These are phyloP conservation scores for Murraya paniculata DNA, from an alignment of 345 rosid genomes.

Conservation along the genomic window DNA sequence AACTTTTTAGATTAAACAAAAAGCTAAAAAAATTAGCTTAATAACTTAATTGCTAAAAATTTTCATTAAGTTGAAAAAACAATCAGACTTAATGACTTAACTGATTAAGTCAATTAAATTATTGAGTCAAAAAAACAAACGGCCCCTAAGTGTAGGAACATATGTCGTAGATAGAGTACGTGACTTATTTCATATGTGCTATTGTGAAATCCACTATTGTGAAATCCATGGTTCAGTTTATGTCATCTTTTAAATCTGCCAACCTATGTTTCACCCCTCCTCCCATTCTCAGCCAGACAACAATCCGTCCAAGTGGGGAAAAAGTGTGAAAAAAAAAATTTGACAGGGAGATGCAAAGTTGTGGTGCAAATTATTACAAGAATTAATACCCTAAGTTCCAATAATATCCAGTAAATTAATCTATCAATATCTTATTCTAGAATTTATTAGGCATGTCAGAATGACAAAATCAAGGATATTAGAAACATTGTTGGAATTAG, in stretches of 20 bases:
- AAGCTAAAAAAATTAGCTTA: no score
- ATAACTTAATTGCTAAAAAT: no score
- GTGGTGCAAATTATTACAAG: neutral
- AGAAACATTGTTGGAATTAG: neutral
- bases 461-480: neutral
- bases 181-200: neutral
- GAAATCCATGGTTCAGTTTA: neutral
- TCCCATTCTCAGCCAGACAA: neutral
- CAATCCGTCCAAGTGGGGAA: neutral
- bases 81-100: no score
- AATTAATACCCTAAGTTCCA: neutral
- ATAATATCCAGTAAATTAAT: neutral
- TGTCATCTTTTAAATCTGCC: neutral
- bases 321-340: neutral
- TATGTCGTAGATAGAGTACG: neutral
- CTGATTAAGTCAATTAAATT: no score
- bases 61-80: no score
- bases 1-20: no score
- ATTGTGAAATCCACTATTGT: no score
- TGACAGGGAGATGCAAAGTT: neutral
- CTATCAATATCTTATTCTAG: neutral
- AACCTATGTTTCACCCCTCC: neutral
- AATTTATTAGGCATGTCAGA: neutral
- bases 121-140: no score
- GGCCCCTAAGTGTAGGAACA: neutral